A percentile compares a stretch with the other conserved stretches of the same genome.
These are phyloP conservation scores for Coleophoma cylindrospora DNA, from an alignment of 2,329 filamentous ascomycete genomes.

Conservation along the genomic window DNA sequence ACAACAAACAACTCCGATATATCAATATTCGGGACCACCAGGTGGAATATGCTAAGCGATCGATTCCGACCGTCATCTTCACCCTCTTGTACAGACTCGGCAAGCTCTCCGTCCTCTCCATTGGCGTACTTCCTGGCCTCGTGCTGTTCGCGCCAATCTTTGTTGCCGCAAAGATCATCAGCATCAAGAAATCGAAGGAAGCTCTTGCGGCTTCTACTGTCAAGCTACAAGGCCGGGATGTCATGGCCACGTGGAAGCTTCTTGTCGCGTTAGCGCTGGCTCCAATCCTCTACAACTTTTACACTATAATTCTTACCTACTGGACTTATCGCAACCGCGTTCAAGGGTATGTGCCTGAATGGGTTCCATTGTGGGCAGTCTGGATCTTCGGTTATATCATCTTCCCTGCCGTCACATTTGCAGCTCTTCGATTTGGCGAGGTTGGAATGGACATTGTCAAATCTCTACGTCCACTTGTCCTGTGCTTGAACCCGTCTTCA, in stretches of 20 bases:
- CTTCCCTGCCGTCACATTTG: constrained; percentile 87
- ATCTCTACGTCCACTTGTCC: constrained; percentile 79
- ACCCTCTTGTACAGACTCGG: constrained; percentile 74
- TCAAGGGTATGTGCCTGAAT: constrained; percentile 74
- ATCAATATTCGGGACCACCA: constrained; percentile 91
- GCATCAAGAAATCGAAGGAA: constrained; percentile 74
- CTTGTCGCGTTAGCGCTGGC: constrained; percentile 82
- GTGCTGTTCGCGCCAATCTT: constrained; percentile 87
- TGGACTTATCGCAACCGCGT: constrained; percentile 79
- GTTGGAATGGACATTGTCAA: constrained; percentile 99
- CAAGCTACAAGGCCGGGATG: constrained; percentile 82
- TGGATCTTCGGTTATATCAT: constrained; percentile 71
- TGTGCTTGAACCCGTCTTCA: constrained; percentile 80
- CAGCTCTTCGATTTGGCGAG: constrained; percentile 89
- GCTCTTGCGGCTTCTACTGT: constrained; percentile 82
- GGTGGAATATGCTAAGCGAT: constrained; percentile 85
- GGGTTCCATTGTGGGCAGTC: constrained; percentile 74
- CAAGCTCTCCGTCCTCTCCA: constrained; percentile 71
- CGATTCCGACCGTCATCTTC: constrained; percentile 67
- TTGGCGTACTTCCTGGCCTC: constrained; percentile 81
- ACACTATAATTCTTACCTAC: constrained; percentile 68
- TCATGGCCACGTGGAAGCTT: constrained; percentile 92
- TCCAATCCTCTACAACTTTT: constrained; percentile 76
- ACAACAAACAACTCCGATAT: constrained; percentile 82
- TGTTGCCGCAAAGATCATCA: constrained; percentile 77